Evolutionary conservation across 106 monocot genomes (phyloP).

Genomic region (Ottelia alismoides): DNA sequence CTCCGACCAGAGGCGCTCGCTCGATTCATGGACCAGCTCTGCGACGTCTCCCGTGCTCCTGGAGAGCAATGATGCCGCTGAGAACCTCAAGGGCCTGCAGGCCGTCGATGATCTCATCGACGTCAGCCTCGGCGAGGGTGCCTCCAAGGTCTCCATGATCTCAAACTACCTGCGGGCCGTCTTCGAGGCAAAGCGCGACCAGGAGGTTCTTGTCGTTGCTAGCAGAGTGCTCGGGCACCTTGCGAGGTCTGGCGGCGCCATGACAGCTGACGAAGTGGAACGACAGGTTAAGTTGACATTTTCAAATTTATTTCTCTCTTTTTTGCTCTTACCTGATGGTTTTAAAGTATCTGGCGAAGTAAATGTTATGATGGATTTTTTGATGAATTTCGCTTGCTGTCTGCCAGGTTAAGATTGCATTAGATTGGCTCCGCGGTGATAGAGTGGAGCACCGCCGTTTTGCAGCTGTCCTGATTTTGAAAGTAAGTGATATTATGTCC

Average conservation of each 20-base stretch:
- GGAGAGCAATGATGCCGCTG: slow-evolving; percentile 66
- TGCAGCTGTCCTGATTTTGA: slow-evolving; percentile 90
- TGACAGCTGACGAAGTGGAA: slow-evolving; percentile 95
- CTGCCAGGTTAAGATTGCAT: slow-evolving; percentile 73
- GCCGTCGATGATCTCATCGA: slow-evolving; percentile 94
- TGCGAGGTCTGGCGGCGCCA: slow-evolving; percentile 91
- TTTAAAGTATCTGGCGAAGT: too few relatives aligned
- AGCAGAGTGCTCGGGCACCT: slow-evolving; percentile 85
- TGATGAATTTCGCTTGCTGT: neutral
- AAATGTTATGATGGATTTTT: too few relatives aligned
- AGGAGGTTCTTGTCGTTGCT: slow-evolving; percentile 69
- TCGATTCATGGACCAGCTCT: slow-evolving; percentile 96
- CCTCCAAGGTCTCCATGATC: slow-evolving; percentile 84
- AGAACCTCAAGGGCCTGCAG: slow-evolving; percentile 75
- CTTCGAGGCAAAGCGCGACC: slow-evolving; percentile 86
- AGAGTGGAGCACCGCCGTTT: slow-evolving; percentile 89
- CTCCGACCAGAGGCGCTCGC: slow-evolving; percentile 71
- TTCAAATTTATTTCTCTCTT: neutral
- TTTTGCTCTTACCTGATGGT: too few relatives aligned
- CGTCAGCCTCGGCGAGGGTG: slow-evolving; percentile 69
- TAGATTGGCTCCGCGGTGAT: slow-evolving; percentile 85
- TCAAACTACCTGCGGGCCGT: slow-evolving; percentile 68
- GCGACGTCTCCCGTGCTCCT: slow-evolving; percentile 59
- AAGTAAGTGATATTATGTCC: slow-evolving; percentile 56
- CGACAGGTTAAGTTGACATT: slow-evolving; percentile 22